Percentiles rank a stretch among this genome's conserved stretches.
phyloP scores from a whole-genome alignment of 2,329 filamentous ascomycete species.

The Cercospora brassicicola region DNA sequence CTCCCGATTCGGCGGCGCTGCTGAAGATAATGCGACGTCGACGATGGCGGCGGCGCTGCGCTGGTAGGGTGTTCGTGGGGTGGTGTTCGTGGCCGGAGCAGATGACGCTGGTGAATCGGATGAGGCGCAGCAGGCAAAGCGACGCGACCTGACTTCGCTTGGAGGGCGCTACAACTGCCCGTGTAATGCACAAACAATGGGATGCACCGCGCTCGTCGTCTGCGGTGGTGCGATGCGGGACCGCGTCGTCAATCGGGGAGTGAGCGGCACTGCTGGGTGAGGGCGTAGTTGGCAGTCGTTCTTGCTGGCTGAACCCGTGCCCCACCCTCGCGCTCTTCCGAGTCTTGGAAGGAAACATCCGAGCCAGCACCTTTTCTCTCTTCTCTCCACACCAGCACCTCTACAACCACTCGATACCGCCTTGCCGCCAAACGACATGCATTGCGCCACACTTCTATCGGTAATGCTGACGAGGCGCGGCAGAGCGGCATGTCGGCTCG shows the following conservation, averaged over 20 bases:
- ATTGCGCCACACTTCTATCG: neutral
- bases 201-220: neutral
- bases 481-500: neutral
- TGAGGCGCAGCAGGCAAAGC: conserved; percentile 1
- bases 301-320: neutral
- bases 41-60: neutral
- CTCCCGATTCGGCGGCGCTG: neutral
- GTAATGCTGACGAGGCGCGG: neutral
- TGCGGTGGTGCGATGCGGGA: neutral
- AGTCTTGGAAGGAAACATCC: neutral
- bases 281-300: neutral
- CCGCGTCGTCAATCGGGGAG: neutral
- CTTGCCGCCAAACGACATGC: neutral
- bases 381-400: neutral
- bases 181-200: neutral
- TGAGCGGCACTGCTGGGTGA: neutral
- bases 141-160: neutral
- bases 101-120: neutral
- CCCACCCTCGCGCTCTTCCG: conserved; percentile 1
- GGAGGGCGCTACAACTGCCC: neutral
- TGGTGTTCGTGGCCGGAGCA: conserved; percentile 1
- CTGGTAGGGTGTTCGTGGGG: neutral
- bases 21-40: neutral
- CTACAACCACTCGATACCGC: neutral
- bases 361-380: neutral